These are phyloP conservation scores for Cubamyces sp. DNA, from an alignment of 768 basidiomycete genomes.

Conservation along the genomic window DNA sequence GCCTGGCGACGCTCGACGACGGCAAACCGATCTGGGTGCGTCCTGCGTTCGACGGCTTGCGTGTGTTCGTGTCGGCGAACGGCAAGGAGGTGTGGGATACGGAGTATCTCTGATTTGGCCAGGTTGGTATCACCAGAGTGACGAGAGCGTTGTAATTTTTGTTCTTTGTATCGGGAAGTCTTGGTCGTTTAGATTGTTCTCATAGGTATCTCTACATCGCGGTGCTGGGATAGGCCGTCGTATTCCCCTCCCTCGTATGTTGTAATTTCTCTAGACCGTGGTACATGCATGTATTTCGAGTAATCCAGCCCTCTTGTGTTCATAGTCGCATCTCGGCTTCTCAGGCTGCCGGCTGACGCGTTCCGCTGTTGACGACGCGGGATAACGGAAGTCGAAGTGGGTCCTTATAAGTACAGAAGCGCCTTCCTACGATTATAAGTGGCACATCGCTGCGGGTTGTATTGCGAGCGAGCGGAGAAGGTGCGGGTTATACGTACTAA, in stretches of 20 bases:
- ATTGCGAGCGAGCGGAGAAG: too few relatives aligned
- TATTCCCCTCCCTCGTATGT: not conserved
- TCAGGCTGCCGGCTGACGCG: too few relatives aligned
- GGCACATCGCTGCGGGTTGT: too few relatives aligned
- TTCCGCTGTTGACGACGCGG: too few relatives aligned
- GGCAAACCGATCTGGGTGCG: conserved; percentile 61
- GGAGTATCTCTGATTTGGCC: conserved; percentile 43
- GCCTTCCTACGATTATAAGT: too few relatives aligned
- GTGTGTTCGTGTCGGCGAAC: conserved; percentile 49
- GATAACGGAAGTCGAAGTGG: too few relatives aligned
- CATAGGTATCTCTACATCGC: not conserved
- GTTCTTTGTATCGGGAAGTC: not conserved
- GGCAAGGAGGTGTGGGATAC: conserved; percentile 52
- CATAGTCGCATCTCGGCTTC: too few relatives aligned
- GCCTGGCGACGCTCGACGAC: conserved; percentile 51
- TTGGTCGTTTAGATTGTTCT: not conserved
- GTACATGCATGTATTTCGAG: not conserved
- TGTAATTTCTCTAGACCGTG: not conserved
- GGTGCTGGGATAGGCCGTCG: not conserved
- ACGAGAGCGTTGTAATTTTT: not conserved
- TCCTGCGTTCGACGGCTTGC: conserved; percentile 77
- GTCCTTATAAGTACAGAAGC: too few relatives aligned
- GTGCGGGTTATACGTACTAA: too few relatives aligned
- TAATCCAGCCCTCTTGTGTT: too few relatives aligned
- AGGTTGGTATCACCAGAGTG: not conserved